Percentiles rank a stretch among this genome's conserved stretches.
Conservation (phyloP, 1,284 basidiomycete genomes). For the Apiotrichum laibachii region DNA sequence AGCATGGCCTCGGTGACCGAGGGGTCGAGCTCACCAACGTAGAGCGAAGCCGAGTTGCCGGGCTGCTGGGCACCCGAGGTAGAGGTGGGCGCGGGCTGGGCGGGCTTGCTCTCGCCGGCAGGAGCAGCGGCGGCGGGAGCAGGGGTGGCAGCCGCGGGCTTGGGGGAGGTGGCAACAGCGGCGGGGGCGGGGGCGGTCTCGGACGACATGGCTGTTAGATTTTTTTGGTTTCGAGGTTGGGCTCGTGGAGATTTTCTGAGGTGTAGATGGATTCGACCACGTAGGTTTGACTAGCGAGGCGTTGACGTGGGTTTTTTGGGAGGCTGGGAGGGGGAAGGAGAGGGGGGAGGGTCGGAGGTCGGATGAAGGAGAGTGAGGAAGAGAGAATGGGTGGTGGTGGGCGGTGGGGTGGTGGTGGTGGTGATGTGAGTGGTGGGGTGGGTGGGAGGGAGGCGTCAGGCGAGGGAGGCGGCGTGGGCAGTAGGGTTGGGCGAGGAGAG, state of each 20-base stretch:
- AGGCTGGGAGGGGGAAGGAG: slow-evolving; percentile 3
- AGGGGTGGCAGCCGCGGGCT: slow-evolving; percentile 26
- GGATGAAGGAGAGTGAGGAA: not conserved
- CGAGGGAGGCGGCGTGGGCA: not conserved
- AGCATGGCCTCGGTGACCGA: slow-evolving; percentile 99
- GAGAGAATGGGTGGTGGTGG: not conserved
- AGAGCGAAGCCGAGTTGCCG: slow-evolving; percentile 85
- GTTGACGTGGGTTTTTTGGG: slow-evolving; percentile 30
- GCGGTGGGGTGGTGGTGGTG: not conserved
- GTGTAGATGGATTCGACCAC: slow-evolving; percentile 24
- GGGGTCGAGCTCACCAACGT: slow-evolving; percentile 98
- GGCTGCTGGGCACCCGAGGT: slow-evolving; percentile 60
- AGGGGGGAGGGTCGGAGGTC: not conserved
- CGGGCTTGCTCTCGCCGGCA: slow-evolving; percentile 32
- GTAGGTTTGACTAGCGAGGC: slow-evolving; percentile 21
- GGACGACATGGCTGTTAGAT: slow-evolving; percentile 31
- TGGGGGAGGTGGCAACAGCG: slow-evolving; percentile 21
- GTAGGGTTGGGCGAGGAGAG: not conserved
- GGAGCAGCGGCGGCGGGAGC: slow-evolving; percentile 29
- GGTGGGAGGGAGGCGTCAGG: not conserved
- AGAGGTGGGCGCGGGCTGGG: slow-evolving; percentile 56
- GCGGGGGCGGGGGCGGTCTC: slow-evolving; percentile 30
- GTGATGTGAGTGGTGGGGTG: not conserved
- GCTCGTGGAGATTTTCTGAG: slow-evolving; percentile 22
- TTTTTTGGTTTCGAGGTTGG: slow-evolving; percentile 13